Conservation (phyloP, 345 rosid species). For the Isatis tinctoria region DNA sequence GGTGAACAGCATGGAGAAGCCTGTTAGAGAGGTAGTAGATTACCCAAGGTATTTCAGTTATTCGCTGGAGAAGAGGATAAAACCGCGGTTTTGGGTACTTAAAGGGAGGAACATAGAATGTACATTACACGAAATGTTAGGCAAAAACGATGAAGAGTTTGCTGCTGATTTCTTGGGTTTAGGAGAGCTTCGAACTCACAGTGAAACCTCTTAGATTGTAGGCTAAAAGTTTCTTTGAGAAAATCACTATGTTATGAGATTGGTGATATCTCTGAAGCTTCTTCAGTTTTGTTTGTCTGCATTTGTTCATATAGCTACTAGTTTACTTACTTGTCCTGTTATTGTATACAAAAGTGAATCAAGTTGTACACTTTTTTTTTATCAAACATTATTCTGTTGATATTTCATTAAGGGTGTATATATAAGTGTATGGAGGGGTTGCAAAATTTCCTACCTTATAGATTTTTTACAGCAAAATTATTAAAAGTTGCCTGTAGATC, state of each 20-base stretch:
- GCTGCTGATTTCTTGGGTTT: slow-evolving; percentile 58
- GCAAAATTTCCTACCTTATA: background rate
- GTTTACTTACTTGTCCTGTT: background rate
- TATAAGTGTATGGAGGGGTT: background rate
- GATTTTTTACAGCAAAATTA: background rate
- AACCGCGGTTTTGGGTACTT: slow-evolving; percentile 70
- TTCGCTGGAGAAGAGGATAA: slow-evolving; percentile 82
- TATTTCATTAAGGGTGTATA: background rate
- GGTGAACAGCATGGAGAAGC: slow-evolving; percentile 56
- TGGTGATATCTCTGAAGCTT: slow-evolving; percentile 18
- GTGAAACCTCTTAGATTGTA: slow-evolving; percentile 10
- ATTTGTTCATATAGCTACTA: slow-evolving; percentile 20
- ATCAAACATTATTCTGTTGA: background rate
- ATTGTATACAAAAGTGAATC: slow-evolving; percentile 16
- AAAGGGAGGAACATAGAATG: slow-evolving; percentile 55
- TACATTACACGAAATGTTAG: slow-evolving; percentile 74
- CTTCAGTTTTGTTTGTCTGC: slow-evolving; percentile 26
- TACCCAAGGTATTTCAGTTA: slow-evolving; percentile 90
- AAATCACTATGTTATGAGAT: slow-evolving; percentile 4
- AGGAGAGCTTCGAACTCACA: slow-evolving; percentile 27
- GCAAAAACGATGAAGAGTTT: slow-evolving; percentile 79
- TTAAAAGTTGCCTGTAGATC: background rate
- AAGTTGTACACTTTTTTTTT: background rate
- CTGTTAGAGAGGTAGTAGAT: slow-evolving; percentile 54
- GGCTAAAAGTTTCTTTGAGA: slow-evolving; percentile 13